Base-by-base conservation (phyloP, 1,284 basidiomycete genomes). In the Cryptococcus amylolentus region DNA sequence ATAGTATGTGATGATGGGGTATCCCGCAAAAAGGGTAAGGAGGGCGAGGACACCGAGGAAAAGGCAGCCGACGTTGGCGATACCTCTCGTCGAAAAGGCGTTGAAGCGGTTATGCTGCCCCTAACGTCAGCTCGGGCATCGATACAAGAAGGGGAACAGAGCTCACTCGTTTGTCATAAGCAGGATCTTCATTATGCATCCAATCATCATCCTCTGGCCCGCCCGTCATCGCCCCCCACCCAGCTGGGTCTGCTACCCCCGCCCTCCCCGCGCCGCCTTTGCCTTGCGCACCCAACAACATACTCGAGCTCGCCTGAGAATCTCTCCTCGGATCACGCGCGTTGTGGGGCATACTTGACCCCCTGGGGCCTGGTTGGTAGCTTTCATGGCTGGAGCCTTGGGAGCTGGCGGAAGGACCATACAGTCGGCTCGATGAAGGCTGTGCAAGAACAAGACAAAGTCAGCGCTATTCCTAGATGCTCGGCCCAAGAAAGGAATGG, bases 11-110 rank as follows among this genome's bases (percentile, higher is more conserved):
- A 78, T 73, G 61, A 79, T 72, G 5, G 75, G 78, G 58, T 76
- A 79, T 4, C 73, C 83, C 55, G 73, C 82, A 65, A 93, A 93
- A 27, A 93, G 81, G 23, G 82, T 79, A 49, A 90, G 67, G 20
- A 91, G 79, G 10, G 82, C 83, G 4, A 82, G 51, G 43, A 80
- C 78, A 7, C 92, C 81, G 27, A 91, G 50, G 16, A 84, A 55
- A 5, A 92, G 78, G 72, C 88, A 90, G 14, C 89, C 89, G 5
- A 91, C 77, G 73, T 91, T 91, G 45, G 82, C 77, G 8, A 89
- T 62, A 27, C 89, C 89, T 70, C 89, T 81, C 47, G 74, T 70
- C 12, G 88, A 90, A 68, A 90, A 84, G 40, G 89, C 79, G 51
- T 79, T 81, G 4, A 86, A 83, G 26, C 84, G 82, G 51, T 58